Evolutionary conservation across 2,329 filamentous ascomycete genomes (phyloP), one percentile per base, ranked within the genome.

Genomic region (Paramyrothecium sp.): DNA sequence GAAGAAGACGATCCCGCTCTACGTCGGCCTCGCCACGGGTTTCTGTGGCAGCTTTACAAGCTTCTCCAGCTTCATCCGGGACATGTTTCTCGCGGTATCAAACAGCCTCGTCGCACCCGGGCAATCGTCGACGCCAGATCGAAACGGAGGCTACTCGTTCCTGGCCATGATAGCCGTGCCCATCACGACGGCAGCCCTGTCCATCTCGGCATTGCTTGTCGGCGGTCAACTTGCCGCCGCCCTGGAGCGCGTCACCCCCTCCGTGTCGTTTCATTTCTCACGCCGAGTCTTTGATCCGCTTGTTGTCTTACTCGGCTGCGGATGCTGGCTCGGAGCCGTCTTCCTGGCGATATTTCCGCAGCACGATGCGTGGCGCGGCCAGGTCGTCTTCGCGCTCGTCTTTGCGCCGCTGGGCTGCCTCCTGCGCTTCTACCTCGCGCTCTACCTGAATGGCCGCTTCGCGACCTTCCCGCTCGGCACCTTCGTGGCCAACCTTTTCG

Each of bases 1-100:
- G 26, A 97, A 97, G 70, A 96, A 96, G 77, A 90, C 90, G 0
- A 89, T 96, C 26, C 93, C 94, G 0, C 79, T 97, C 0, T 97
- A 96, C 69, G 89, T 96, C 58, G 93, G 90, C 53, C 83, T 97
- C 7, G 85, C 91, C 0, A 96, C 90, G 0, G 94, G 90, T 12
- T 95, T 95, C 72, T 96, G 92, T 67, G 91, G 94, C 60, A 93
- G 90, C 63, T 91, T 95, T 67, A 97, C 93, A 0, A 93, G 89
- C 11, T 97, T 97, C 73, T 96, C 92, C 0, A 87, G 88, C 20
- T 96, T 96, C 69, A 87, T 93, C 51, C 83, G 90, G 7, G 93
- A 96, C 65, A 75, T 82, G 16, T 96, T 96, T 69, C 81, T 96
- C 21, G 89, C 91, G 0, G 74, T 96, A 19, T 88, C 90, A 3